Evolutionary conservation across 164 flowering plant genomes (phyloP), one percentile per base, ranked within the genome.

Genomic region (Santalum album): DNA sequence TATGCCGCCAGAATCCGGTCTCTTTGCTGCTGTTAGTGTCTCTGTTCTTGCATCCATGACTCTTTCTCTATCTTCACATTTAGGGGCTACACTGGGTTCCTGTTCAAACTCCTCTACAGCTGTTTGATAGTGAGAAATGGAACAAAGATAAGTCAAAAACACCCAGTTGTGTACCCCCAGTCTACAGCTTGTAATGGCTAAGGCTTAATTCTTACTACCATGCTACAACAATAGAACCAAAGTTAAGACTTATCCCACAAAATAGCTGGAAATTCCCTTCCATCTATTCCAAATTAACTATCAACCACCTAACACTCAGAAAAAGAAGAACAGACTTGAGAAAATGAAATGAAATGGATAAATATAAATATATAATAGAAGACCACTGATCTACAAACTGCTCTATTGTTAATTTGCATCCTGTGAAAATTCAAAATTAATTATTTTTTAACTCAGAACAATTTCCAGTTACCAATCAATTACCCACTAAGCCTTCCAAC

Each of bases 1-100:
- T 25, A 60, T 52, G 20, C 98, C 98, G 25, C 98, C 98, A 46
- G 73, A 65, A 49, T 91, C 98, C 21, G 98, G 98, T 61, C 98
- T 91, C 67, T 65, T 82, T 58, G 76, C 75, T 44, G 74, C 68
- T 57, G 65, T 67, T 20, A 78, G 36, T 59, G 75, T 53, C 60
- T 72, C 59, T 53, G 61, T 50, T 36, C 50, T 56, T 26, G 51
- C 54, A 64, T 55, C 56, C 38, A 29, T 59, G 34, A 17, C 16
- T 38, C 49, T 66, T 51, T 58, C 67, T 40, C 63, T 76, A 63
- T 67, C 63, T 57, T 69, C 65, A 60, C 69, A 69, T 54, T 64
- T 62, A 20, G 9, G 12, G 36, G 65, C 51, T 24, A 53, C 27
- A 18, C 54, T 54, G 29, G 49, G 38, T 68, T 55, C 65, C 62